These are phyloP conservation scores for Penicillium nucicola DNA, from an alignment of 495 filamentous ascomycete species.

Conservation along the genomic window DNA sequence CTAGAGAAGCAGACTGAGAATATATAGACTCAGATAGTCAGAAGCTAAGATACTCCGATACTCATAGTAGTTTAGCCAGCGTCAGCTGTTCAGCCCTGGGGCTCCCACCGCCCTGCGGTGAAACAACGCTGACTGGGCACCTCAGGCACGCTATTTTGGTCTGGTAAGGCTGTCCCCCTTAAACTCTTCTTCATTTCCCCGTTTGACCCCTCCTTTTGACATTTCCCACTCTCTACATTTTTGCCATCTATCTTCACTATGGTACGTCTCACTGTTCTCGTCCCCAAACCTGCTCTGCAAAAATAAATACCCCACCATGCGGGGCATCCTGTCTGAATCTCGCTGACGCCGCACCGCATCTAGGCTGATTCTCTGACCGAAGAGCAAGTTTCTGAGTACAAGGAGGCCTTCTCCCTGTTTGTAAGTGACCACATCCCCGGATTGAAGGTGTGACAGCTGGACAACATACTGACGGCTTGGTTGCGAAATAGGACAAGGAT, in stretches of 20 bases:
- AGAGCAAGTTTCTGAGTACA: slow-evolving; percentile 99
- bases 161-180: slow-evolving; percentile 25
- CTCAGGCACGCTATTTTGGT: slow-evolving; percentile 16
- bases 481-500: slow-evolving; percentile 84
- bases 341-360: slow-evolving; percentile 26
- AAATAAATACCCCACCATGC: slow-evolving; percentile 33
- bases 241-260: slow-evolving; percentile 26
- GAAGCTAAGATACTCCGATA: background rate
- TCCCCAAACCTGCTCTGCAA: slow-evolving; percentile 2
- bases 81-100: slow-evolving; percentile 5
- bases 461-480: slow-evolving; percentile 13
- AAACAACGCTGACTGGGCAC: slow-evolving; percentile 10
- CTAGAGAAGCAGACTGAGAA: too few species aligned
- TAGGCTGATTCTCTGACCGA: slow-evolving; percentile 94
- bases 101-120: slow-evolving; percentile 11
- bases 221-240: slow-evolving; percentile 4
- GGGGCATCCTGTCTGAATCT: slow-evolving; percentile 31
- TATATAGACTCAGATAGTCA: background rate
- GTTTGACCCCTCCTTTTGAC: slow-evolving; percentile 15
- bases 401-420: slow-evolving; percentile 99
- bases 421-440: slow-evolving; percentile 57
- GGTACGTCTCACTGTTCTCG: slow-evolving; percentile 19
- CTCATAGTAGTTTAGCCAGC: too few species aligned
- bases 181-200: slow-evolving; percentile 17
- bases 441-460: slow-evolving; percentile 11